Evolutionary conservation across 176 grass and related monocot genomes (phyloP).

Genomic region (Saccharum officinarum): DNA sequence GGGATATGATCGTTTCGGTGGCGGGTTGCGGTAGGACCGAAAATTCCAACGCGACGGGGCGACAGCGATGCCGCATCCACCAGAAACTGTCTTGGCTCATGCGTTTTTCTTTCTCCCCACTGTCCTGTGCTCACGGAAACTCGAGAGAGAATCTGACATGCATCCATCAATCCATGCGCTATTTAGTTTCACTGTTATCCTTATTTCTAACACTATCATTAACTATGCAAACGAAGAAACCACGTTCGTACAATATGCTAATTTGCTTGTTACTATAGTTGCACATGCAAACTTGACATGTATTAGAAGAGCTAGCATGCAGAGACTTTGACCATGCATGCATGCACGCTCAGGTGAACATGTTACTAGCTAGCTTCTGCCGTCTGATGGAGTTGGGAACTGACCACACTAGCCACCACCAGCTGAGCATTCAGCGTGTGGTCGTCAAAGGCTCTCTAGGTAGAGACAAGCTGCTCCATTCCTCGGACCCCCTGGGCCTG

Average conservation of each 20-base stretch:
- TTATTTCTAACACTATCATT: no score
- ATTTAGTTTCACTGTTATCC: not conserved
- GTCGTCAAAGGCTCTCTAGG: not conserved
- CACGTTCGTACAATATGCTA: no score
- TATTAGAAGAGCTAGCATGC: no score
- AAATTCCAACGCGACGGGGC: slow-evolving; percentile 47
- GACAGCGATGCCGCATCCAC: slow-evolving; percentile 51
- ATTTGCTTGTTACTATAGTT: no score
- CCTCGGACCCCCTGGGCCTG: slow-evolving; percentile 35
- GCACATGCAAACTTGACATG: no score
- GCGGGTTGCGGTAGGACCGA: slow-evolving; percentile 48
- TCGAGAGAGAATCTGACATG: not conserved
- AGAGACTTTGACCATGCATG: not conserved
- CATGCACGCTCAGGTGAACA: not conserved
- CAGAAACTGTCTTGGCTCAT: slow-evolving; percentile 33
- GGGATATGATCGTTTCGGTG: slow-evolving; percentile 44
- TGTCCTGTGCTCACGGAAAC: not conserved
- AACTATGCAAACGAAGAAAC: no score
- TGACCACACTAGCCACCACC: not conserved
- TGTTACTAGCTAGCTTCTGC: not conserved
- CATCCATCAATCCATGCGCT: not conserved
- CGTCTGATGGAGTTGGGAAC: not conserved
- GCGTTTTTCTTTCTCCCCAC: not conserved
- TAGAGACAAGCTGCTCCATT: slow-evolving; percentile 49
- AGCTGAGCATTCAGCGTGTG: not conserved